Evolutionary conservation across 2,329 filamentous ascomycete genomes (phyloP).

Genomic region (Epichloe amarillans): DNA sequence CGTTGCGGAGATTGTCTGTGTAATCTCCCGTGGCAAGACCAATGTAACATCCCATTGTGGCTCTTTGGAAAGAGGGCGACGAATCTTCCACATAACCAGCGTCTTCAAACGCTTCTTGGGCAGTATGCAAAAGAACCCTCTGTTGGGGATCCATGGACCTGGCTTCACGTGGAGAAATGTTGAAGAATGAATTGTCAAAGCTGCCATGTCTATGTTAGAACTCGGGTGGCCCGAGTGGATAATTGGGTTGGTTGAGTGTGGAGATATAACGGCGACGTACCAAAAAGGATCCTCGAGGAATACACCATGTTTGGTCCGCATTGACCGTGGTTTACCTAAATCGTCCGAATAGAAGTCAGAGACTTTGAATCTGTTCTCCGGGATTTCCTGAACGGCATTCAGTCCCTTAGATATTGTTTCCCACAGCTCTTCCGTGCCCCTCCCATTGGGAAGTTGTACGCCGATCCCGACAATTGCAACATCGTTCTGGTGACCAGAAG

Average conservation of each 20-base stretch:
- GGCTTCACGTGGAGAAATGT: slow-evolving; percentile 57
- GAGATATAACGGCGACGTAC: slow-evolving; percentile 14
- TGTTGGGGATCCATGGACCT: slow-evolving; percentile 39
- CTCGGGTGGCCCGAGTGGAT: too few relatives aligned
- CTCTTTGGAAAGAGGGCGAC: neutral
- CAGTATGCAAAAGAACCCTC: neutral
- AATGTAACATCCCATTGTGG: neutral
- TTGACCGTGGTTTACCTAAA: neutral
- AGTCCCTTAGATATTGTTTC: too few relatives aligned
- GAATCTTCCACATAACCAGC: neutral
- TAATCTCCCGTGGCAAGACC: neutral
- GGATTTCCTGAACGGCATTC: neutral
- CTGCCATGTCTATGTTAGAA: too few relatives aligned
- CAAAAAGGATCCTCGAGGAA: slow-evolving; percentile 42
- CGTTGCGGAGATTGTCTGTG: neutral
- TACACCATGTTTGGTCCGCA: neutral
- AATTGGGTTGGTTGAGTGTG: too few relatives aligned
- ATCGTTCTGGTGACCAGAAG: neutral
- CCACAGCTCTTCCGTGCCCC: too few relatives aligned
- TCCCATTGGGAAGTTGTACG: neutral
- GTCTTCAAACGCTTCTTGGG: neutral
- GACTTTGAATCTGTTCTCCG: neutral
- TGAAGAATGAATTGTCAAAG: slow-evolving; percentile 54
- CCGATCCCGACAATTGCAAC: neutral
- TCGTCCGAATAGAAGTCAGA: neutral